Evolutionary conservation across 768 basidiomycete genomes (phyloP).

Genomic region (Auriscalpium microsporum): DNA sequence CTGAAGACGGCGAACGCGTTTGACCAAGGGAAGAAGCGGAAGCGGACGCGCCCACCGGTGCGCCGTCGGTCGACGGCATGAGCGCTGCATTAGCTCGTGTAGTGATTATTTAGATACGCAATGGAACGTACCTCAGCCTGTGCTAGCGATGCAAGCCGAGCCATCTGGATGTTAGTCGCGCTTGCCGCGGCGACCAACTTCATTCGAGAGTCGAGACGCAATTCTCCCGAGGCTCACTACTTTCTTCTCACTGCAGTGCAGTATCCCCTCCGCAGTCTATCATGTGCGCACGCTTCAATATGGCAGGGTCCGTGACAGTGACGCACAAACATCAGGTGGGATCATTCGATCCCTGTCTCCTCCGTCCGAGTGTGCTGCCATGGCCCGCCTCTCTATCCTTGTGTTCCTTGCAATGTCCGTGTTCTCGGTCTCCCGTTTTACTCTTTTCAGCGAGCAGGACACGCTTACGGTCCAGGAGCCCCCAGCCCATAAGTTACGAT

Average conservation of each 20-base stretch:
- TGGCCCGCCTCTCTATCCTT: slow-evolving; percentile 21
- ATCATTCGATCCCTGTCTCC: too few species aligned
- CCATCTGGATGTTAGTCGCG: too few species aligned
- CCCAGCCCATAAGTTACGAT: slow-evolving; percentile 35
- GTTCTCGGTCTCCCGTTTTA: slow-evolving; percentile 20
- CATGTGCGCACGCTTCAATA: too few species aligned
- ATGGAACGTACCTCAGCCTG: too few species aligned
- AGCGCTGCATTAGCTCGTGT: background rate
- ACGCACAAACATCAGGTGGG: too few species aligned
- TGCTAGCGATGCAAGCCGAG: too few species aligned
- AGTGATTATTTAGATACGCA: background rate
- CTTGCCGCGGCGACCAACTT: too few species aligned
- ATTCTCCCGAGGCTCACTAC: too few species aligned
- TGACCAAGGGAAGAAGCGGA: slow-evolving; percentile 80
- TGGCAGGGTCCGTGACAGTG: too few species aligned
- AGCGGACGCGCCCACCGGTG: slow-evolving; percentile 60
- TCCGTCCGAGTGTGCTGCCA: slow-evolving; percentile 3
- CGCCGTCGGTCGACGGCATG: slow-evolving; percentile 32
- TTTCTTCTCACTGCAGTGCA: too few species aligned
- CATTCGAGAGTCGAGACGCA: too few species aligned
- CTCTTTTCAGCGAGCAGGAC: slow-evolving; percentile 20
- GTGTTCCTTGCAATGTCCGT: slow-evolving; percentile 22
- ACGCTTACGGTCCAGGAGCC: slow-evolving; percentile 18
- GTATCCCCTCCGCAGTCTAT: too few species aligned
- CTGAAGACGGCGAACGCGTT: slow-evolving; percentile 84